phyloP scores from a whole-genome alignment of 345 rosid genomes.

The Barbarea vulgaris region DNA sequence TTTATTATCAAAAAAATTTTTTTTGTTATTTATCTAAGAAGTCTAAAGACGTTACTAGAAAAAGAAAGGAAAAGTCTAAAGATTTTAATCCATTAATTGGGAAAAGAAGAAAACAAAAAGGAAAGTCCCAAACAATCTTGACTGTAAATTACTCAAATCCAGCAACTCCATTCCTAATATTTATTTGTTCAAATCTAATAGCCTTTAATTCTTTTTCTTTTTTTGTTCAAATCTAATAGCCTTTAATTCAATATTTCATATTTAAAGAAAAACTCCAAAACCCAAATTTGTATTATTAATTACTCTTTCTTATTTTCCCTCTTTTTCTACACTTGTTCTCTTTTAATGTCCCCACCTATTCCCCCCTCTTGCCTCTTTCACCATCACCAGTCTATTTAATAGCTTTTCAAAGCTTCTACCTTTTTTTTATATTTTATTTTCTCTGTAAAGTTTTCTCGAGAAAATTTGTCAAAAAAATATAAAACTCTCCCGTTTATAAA shows the following conservation, averaged over 20 bases:
- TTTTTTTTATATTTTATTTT: background rate
- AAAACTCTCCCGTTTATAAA: slow-evolving; percentile 25
- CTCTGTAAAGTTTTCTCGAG: background rate
- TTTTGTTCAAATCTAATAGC: background rate
- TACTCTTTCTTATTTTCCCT: background rate
- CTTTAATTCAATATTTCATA: background rate
- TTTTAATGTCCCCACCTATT: slow-evolving; percentile 22
- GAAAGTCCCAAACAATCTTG: slow-evolving; percentile 28
- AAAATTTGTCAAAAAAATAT: slow-evolving; percentile 9
- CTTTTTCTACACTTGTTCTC: slow-evolving; percentile 20
- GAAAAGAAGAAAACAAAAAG: background rate
- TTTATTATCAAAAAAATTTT: no score
- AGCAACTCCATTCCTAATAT: slow-evolving; percentile 27
- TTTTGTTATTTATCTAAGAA: background rate
- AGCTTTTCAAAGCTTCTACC: background rate
- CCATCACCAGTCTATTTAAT: slow-evolving; percentile 32
- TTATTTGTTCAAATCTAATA: background rate
- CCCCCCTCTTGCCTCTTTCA: slow-evolving; percentile 17
- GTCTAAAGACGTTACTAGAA: slow-evolving; percentile 5
- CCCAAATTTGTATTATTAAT: slow-evolving; percentile 8
- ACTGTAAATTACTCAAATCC: slow-evolving; percentile 46
- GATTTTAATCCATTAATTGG: background rate
- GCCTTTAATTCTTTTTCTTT: background rate
- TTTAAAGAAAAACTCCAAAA: slow-evolving; percentile 9
- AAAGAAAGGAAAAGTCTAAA: slow-evolving; percentile 9